Conservation (phyloP, 176 grass and related monocot genomes). For the Tillandsia leiboldiana region DNA sequence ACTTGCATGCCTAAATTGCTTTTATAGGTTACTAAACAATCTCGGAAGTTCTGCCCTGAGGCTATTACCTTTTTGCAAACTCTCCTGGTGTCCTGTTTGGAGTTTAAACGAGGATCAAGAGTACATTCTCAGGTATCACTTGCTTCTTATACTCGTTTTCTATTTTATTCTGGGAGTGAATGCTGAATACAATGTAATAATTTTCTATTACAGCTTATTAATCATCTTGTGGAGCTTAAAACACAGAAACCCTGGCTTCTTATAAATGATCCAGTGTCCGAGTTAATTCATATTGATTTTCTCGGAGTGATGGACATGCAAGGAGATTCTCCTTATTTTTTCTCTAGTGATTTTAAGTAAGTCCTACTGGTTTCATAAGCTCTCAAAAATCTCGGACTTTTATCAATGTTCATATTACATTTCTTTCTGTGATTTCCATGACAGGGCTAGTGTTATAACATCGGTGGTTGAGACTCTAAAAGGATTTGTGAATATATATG, state of each 20-base stretch:
- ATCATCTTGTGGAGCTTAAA: constrained; percentile 74
- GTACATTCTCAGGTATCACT: constrained; percentile 38
- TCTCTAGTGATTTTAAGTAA: constrained; percentile 65
- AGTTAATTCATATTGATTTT: constrained; percentile 46
- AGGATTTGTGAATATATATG: constrained; percentile 71
- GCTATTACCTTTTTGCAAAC: constrained; percentile 64
- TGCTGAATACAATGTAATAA: constrained; percentile 5
- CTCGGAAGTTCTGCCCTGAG: constrained; percentile 81
- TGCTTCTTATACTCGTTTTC: not conserved
- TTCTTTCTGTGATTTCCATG: constrained; percentile 4
- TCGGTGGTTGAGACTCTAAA: constrained; percentile 65
- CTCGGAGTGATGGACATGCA: constrained; percentile 51
- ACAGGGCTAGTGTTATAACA: constrained; percentile 55
- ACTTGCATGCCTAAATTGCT: not conserved
- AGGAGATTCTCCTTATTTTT: constrained; percentile 49
- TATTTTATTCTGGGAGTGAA: not conserved
- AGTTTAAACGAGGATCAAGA: constrained; percentile 36
- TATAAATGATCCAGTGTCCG: constrained; percentile 34
- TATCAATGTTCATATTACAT: not conserved
- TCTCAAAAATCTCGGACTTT: not conserved
- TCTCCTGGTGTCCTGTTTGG: constrained; percentile 57
- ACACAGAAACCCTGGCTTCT: constrained; percentile 53
- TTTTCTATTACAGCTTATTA: constrained; percentile 38
- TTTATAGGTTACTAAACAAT: constrained; percentile 81
- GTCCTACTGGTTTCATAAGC: not conserved